Conservation (phyloP, 805 yeast genomes). For the Starmerella vitae region DNA sequence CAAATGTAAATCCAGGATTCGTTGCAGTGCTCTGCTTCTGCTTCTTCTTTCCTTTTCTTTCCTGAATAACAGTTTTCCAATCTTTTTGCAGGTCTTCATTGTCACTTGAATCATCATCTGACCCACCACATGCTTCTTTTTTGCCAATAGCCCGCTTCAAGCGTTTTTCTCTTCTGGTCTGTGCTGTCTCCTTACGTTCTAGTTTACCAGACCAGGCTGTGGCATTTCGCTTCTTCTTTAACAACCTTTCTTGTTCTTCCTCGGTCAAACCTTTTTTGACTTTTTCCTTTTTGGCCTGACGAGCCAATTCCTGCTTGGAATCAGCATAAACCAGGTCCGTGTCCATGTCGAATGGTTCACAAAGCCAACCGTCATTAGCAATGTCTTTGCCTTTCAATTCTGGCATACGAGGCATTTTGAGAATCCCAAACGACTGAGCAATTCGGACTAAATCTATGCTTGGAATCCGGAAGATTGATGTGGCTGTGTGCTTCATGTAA, state of each 20-base stretch:
- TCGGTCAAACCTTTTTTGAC: slow-evolving; percentile 23
- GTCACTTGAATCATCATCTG: slow-evolving; percentile 30
- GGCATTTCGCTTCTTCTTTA: slow-evolving; percentile 30
- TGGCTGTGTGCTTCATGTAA: slow-evolving; percentile 77
- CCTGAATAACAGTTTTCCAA: slow-evolving; percentile 75
- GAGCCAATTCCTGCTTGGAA: slow-evolving; percentile 43
- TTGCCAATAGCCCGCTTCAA: slow-evolving; percentile 46
- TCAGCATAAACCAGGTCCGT: slow-evolving; percentile 47
- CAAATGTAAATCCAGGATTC: slow-evolving; percentile 11
- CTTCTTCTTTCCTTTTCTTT: slow-evolving; percentile 45
- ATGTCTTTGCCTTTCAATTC: slow-evolving; percentile 47
- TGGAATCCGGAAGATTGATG: slow-evolving; percentile 69
- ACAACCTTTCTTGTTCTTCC: slow-evolving; percentile 14
- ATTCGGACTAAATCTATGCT: slow-evolving; percentile 57
- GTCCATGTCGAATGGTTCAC: slow-evolving; percentile 52
- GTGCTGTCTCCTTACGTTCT: slow-evolving; percentile 47
- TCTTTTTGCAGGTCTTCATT: slow-evolving; percentile 37
- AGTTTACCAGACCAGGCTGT: slow-evolving; percentile 70
- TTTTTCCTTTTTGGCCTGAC: slow-evolving; percentile 46
- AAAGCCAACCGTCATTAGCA: slow-evolving; percentile 68
- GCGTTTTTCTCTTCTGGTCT: slow-evolving; percentile 53
- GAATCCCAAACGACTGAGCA: slow-evolving; percentile 65
- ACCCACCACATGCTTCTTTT: slow-evolving; percentile 29
- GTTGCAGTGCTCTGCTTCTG: slow-evolving; percentile 21
- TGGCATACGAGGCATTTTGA: slow-evolving; percentile 89